Evolutionary conservation across 2,329 filamentous ascomycete genomes (phyloP), one percentile per base, ranked within the genome.

Genomic region (Penicillium polonicum): DNA sequence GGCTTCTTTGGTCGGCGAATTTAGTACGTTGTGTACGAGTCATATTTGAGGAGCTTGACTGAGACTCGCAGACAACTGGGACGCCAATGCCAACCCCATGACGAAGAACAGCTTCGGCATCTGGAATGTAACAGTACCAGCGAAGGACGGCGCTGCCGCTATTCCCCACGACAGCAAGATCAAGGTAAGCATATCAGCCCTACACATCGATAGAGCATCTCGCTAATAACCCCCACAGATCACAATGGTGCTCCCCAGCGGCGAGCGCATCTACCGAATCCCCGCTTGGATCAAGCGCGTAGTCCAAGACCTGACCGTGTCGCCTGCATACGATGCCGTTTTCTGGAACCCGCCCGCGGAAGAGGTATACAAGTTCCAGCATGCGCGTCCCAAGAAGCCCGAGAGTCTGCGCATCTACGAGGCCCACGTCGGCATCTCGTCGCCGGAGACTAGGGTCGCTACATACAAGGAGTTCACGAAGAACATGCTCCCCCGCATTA

Each of bases 241-340:
- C 62, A 90, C 92, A 9, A 84, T 99, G 75, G 85, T 90, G 49
- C 83, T 91, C 10, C 91, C 90, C 13, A 86, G 81, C 38, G 90
- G 92, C 59, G 88, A 94, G 72, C 85, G 88, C 65, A 86, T 93
- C 66, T 93, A 97, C 78, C 87, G 93, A 65, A 80, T 99, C 52
- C 94, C 94, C 27, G 91, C 92, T 29, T 99, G 94, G 94, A 97
- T 97, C 80, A 96, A 88, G 73, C 91, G 96, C 69, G 94, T 97
- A 52, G 97, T 93, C 0, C 94, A 99, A 76, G 92, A 99, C 65
- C 82, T 97, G 45, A 83, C 80, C 12, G 87, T 97, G 25, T 97
- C 93, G 10, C 92, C 93, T 7, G 88, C 90, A 27, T 99, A 97
- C 76, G 94, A 99, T 74, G 92, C 91, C 25, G 86, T 91, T 52